Evolutionary conservation across 768 basidiomycete species (phyloP), one percentile per base, ranked within the genome.

Genomic region (Auricularia auricula-judae): DNA sequence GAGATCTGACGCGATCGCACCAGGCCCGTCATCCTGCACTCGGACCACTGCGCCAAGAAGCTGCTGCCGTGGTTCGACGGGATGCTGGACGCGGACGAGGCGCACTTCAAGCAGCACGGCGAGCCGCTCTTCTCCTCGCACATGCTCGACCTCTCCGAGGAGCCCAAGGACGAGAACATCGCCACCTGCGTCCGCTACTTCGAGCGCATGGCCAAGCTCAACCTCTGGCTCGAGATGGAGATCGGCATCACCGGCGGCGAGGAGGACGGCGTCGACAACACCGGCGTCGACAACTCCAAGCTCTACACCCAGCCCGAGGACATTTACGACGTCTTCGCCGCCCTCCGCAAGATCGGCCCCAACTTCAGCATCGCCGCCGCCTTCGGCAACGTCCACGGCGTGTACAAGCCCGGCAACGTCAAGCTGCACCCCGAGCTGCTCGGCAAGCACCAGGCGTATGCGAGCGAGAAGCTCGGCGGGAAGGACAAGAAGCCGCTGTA

Each of bases 221-320:
- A 91, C 62, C 78, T 92, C 66, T 99, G 93, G 93, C 92, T 99
- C 75, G 97, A 99, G 84, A 99, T 99, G 97, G 97, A 99, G 79
- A 99, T 99, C 75, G 97, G 97, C 72, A 98, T 99, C 78, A 99
- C 97, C 62, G 97, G 97, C 72, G 97, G 97, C 71, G 97, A 99
- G 76, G 97, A 99, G 76, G 97, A 98, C 73, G 96, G 97, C 74
- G 97, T 99, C 61, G 96, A 99, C 79, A 99, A 99, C 83, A 88
- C 93, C 58, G 86, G 81, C 51, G 93, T 93, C 67, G 97, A 99
- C 80, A 99, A 98, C 78, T 80, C 87, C 58, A 83, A 84, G 66
- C 81, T 98, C 72, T 99, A 99, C 83, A 99, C 97, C 34, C 97
- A 99, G 76, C 95, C 97, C 44, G 88, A 93, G 71, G 96, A 99